Percentiles rank a stretch among this genome's conserved stretches.
These are phyloP conservation scores for Biscogniauxia sp. DNA, from an alignment of 2,329 filamentous ascomycete species.

Conservation along the genomic window DNA sequence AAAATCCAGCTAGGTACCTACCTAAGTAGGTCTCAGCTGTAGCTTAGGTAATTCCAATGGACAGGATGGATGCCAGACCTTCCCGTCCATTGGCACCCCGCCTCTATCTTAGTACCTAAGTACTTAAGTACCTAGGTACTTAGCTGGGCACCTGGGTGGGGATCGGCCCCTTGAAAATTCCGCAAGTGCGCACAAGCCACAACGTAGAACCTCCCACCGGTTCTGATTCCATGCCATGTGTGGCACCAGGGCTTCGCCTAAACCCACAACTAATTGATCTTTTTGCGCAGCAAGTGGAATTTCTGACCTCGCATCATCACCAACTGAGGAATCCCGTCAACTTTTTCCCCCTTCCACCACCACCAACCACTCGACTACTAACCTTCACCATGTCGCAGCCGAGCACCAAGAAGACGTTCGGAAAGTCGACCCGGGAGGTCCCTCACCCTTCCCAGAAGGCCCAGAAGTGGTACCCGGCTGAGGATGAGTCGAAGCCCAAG, in stretches of 20 bases:
- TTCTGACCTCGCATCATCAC: conserved; percentile 28
- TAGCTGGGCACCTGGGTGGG: too few relatives aligned
- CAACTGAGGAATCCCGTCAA: conserved; percentile 24
- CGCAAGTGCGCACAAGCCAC: conserved; percentile 11
- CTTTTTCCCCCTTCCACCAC: conserved; percentile 27
- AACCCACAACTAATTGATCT: conserved; percentile 34
- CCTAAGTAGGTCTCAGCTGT: not conserved
- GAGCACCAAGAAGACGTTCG: conserved; percentile 86
- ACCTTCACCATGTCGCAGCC: conserved; percentile 70
- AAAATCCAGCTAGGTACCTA: not conserved
- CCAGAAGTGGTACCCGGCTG: conserved; percentile 97
- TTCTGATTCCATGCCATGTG: conserved; percentile 12
- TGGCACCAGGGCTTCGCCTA: conserved; percentile 34
- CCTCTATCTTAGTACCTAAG: too few relatives aligned
- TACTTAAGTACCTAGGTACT: too few relatives aligned
- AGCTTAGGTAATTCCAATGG: too few relatives aligned
- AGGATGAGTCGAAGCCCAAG: conserved; percentile 85
- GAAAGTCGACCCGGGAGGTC: conserved; percentile 91
- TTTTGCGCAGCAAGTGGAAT: conserved; percentile 31
- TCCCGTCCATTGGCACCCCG: too few relatives aligned
- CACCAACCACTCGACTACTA: conserved; percentile 32
- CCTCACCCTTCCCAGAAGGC: conserved; percentile 87
- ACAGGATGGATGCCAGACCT: too few relatives aligned
- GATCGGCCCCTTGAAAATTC: not conserved
- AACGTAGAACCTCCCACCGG: not conserved